Conservation (phyloP, 192 early-diverging fungal genomes). For the Entomortierella lignicola region DNA sequence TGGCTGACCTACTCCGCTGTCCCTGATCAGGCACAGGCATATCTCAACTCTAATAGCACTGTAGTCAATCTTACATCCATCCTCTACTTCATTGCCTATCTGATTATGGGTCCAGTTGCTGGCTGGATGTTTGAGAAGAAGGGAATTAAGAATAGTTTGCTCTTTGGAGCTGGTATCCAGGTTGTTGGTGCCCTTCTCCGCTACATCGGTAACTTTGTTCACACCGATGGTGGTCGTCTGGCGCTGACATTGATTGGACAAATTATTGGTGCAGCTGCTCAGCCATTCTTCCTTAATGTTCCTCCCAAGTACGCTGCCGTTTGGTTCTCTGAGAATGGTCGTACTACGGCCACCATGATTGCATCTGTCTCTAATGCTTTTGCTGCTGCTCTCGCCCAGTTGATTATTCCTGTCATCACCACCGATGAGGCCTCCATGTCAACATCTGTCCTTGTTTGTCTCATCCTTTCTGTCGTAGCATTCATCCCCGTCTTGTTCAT, state of each 20-base stretch:
- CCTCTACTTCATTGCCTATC: conserved; percentile 56
- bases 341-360: conserved; percentile 63
- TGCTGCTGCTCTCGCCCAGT: conserved; percentile 61
- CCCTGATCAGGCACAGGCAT: conserved; percentile 47
- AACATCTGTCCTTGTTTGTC: conserved; percentile 56
- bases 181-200: conserved; percentile 60
- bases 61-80: conserved; percentile 60
- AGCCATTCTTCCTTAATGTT: conserved; percentile 67
- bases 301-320: conserved; percentile 67
- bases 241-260: conserved; percentile 63
- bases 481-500: conserved; percentile 59
- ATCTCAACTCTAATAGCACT: conserved; percentile 42
- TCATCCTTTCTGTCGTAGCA: conserved; percentile 52
- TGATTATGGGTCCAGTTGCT: conserved; percentile 57
- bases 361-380: conserved; percentile 60
- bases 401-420: conserved; percentile 62
- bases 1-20: conserved; percentile 64
- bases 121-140: conserved; percentile 58
- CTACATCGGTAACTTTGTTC: conserved; percentile 56
- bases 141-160: conserved; percentile 56
- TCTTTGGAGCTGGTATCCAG: conserved; percentile 57
- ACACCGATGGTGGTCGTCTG: conserved; percentile 44
- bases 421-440: conserved; percentile 37
- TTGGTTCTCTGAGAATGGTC: conserved; percentile 64
- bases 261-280: conserved; percentile 59